Percentiles rank a stretch among this genome's conserved stretches.
phyloP scores from a whole-genome alignment of 83 land plant genomes.

The Diphasiastrum complanatum region DNA sequence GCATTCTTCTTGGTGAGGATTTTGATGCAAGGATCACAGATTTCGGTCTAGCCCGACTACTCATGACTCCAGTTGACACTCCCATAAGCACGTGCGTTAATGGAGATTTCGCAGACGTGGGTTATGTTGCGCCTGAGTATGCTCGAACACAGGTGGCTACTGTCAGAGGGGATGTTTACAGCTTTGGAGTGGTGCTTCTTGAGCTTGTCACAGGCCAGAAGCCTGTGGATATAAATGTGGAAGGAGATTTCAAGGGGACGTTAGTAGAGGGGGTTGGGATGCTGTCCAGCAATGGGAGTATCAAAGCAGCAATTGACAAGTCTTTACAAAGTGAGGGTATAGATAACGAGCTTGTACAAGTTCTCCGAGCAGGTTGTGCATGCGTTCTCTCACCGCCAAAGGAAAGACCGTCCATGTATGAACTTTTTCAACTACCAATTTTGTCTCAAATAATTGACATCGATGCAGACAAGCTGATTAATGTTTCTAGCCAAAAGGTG shows the following conservation, averaged over 20 bases:
- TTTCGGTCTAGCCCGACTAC: constrained; percentile 68
- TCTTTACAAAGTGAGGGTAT: constrained; percentile 45
- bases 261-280: constrained; percentile 74
- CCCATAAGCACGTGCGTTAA: constrained; percentile 52
- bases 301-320: constrained; percentile 53
- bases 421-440: constrained; percentile 40
- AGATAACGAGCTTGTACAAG: constrained; percentile 55
- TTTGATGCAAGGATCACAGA: constrained; percentile 80
- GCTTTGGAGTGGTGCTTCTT: constrained; percentile 80
- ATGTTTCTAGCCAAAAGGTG: no score
- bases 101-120: constrained; percentile 73
- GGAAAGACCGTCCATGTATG: constrained; percentile 81
- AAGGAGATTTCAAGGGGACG: constrained; percentile 57
- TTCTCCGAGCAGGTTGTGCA: constrained; percentile 49
- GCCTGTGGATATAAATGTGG: constrained; percentile 45
- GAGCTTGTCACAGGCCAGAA: constrained; percentile 76
- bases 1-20: constrained; percentile 77
- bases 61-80: constrained; percentile 42
- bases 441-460: no score
- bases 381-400: constrained; percentile 62
- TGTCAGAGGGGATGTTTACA: constrained; percentile 75
- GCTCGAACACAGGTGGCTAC: constrained; percentile 63
- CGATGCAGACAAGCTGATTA: no score
- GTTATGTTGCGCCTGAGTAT: constrained; percentile 85
- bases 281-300: constrained; percentile 34